These are phyloP conservation scores for Wickerhamomyces subpelliculosus DNA, from an alignment of 805 yeast species.

Conservation along the genomic window DNA sequence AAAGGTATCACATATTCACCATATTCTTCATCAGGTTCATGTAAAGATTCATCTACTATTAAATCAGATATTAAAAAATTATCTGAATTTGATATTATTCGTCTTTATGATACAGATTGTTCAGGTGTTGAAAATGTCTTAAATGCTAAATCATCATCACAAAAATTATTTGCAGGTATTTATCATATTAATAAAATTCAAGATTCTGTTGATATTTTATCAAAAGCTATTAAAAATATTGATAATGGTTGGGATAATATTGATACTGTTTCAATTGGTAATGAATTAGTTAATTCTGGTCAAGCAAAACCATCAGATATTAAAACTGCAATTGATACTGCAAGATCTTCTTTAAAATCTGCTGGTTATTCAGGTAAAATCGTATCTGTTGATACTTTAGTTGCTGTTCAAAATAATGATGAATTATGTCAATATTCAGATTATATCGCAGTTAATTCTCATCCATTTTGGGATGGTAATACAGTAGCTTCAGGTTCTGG, in stretches of 20 bases:
- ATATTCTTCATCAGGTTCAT: constrained; percentile 45
- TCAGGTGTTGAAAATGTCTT: constrained; percentile 46
- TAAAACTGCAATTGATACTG: constrained; percentile 37
- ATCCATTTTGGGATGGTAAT: constrained; percentile 58
- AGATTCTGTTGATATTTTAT: constrained; percentile 36
- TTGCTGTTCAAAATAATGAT: constrained; percentile 49
- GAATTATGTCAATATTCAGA: constrained; percentile 50
- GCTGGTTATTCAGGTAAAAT: constrained; percentile 47
- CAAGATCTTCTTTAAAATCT: constrained; percentile 38
- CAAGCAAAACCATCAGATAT: constrained; percentile 39
- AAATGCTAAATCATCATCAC: constrained; percentile 38
- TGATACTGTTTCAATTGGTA: constrained; percentile 55
- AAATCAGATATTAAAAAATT: constrained; percentile 39
- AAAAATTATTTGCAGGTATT: constrained; percentile 52
- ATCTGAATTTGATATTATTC: constrained; percentile 40
- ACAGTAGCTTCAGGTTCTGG: constrained; percentile 48
- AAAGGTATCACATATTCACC: constrained; percentile 68
- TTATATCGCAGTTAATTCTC: constrained; percentile 60
- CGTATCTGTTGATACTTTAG: constrained; percentile 60
- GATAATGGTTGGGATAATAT: constrained; percentile 46
- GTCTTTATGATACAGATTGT: constrained; percentile 62
- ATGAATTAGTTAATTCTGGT: constrained; percentile 55
- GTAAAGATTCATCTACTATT: constrained; percentile 44
- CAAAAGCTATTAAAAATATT: constrained; percentile 36
- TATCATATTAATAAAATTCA: too few species aligned